Evolutionary conservation across 257 asterid species (phyloP).

Genomic region (Solanum gandarillasii): DNA sequence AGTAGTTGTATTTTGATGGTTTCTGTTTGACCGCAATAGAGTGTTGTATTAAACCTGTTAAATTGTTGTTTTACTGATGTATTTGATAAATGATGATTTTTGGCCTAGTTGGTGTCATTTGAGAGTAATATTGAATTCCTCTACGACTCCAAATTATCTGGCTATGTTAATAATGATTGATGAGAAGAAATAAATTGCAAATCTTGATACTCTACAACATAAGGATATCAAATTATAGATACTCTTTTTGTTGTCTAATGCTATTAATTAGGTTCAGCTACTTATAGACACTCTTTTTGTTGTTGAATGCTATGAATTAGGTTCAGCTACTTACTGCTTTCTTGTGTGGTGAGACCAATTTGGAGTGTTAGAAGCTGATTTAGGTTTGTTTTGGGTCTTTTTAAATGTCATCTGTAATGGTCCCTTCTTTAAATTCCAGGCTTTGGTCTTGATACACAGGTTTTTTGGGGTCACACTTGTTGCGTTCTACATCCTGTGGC

Average conservation of each 20-base stretch:
- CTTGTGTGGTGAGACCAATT: not conserved
- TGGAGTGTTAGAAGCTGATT: not conserved
- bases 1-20: not conserved
- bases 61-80: not conserved
- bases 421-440: conserved; percentile 42
- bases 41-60: not conserved
- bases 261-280: not conserved
- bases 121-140: not conserved
- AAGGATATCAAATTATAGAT: not conserved
- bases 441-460: conserved; percentile 73
- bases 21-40: not conserved
- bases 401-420: conserved; percentile 2
- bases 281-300: not conserved
- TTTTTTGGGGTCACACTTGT: conserved; percentile 81
- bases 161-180: not conserved
- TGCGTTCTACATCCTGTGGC: conserved; percentile 69
- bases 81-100: not conserved
- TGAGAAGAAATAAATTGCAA: not conserved
- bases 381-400: not conserved
- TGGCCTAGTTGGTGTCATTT: not conserved
- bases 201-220: not conserved
- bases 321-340: not conserved
- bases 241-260: not conserved
- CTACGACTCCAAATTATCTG: not conserved
- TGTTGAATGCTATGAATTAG: not conserved